Evolutionary conservation across 2,329 filamentous ascomycete genomes (phyloP).

Genomic region (Laburnicola sp.): DNA sequence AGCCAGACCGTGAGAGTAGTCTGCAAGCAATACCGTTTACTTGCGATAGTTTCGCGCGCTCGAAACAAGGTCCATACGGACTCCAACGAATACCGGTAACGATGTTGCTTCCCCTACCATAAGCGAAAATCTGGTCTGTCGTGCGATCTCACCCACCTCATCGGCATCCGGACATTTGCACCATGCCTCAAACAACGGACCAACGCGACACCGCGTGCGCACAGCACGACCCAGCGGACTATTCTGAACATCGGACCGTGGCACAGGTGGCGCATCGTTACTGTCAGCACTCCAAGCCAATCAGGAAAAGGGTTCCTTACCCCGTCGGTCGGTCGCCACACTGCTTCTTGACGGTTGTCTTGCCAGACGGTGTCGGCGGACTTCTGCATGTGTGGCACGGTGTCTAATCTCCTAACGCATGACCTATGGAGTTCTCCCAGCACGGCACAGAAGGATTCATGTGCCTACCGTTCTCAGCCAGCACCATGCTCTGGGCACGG

Average conservation of each 20-base stretch:
- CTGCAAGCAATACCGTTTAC: no score
- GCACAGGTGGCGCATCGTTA: neutral
- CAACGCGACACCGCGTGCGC: neutral
- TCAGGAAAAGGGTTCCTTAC: neutral
- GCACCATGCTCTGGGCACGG: neutral
- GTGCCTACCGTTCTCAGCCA: constrained; percentile 1
- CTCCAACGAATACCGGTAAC: no score
- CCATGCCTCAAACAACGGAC: constrained; percentile 3
- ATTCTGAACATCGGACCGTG: neutral
- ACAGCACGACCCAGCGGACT: constrained; percentile 2
- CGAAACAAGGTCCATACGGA: no score
- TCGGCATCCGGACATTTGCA: constrained; percentile 8
- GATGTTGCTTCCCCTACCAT: no score
- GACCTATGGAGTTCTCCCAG: constrained; percentile 1
- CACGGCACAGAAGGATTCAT: neutral
- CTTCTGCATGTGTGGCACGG: neutral
- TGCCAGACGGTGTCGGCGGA: constrained; percentile 1
- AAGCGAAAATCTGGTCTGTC: no score
- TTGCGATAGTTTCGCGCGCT: no score
- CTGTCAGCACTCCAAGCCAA: constrained; percentile 2
- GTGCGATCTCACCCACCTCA: neutral
- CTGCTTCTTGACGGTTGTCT: neutral
- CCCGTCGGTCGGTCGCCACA: neutral
- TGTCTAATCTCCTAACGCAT: constrained; percentile 2
- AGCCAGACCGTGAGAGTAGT: no score